Percentiles rank a stretch among this genome's conserved stretches.
phyloP scores from a whole-genome alignment of 2,329 filamentous ascomycete species.

The Penicillium concentricum region DNA sequence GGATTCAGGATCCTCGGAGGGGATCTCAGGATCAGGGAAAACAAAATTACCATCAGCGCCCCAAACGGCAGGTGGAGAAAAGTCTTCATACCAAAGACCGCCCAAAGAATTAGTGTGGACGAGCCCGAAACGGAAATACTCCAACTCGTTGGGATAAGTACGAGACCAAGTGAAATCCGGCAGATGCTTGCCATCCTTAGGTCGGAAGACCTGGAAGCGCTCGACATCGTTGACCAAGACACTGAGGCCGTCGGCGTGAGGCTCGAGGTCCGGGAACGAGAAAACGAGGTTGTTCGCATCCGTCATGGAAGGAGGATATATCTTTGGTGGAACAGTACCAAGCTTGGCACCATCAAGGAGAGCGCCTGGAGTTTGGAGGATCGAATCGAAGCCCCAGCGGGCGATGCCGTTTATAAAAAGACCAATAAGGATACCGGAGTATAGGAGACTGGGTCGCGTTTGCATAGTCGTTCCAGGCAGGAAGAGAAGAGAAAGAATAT shows the following conservation, averaged over 20 bases:
- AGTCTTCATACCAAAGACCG: constrained; percentile 43
- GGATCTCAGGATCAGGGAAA: constrained; percentile 11
- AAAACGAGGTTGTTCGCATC: constrained; percentile 36
- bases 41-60: constrained; percentile 13
- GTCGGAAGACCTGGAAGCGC: constrained; percentile 53
- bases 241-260: constrained; percentile 53
- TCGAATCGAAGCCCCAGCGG: constrained; percentile 62
- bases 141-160: constrained; percentile 27
- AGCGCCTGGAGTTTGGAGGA: constrained; percentile 57
- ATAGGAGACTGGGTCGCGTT: constrained; percentile 58
- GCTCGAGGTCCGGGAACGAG: constrained; percentile 30
- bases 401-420: constrained; percentile 64
- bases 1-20: background rate
- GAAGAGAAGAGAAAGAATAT: constrained; percentile 59
- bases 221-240: constrained; percentile 64
- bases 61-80: constrained; percentile 24
- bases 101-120: constrained; percentile 37
- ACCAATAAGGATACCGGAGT: constrained; percentile 61
- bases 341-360: constrained; percentile 42
- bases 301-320: constrained; percentile 22
- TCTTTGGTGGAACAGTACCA: constrained; percentile 33
- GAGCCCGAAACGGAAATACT: constrained; percentile 47
- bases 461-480: constrained; percentile 60
- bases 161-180: constrained; percentile 38
- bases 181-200: constrained; percentile 33